phyloP scores from a whole-genome alignment of 1,284 basidiomycete genomes.

The Ceratobasidium sp. region DNA sequence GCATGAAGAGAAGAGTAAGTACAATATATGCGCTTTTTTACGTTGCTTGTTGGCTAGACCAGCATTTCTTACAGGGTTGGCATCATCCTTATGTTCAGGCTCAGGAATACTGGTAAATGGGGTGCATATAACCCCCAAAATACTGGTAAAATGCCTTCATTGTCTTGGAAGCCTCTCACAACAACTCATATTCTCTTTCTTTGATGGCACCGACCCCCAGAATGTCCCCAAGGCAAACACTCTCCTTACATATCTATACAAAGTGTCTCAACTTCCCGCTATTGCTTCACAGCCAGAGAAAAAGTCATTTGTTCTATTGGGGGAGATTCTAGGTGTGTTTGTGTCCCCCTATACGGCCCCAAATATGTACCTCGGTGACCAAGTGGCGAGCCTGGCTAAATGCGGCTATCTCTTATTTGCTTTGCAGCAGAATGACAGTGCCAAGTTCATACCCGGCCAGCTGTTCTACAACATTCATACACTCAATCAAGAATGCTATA shows the following conservation, averaged over 20 bases:
- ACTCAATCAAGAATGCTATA: conserved; percentile 52
- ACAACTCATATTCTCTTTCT: neutral
- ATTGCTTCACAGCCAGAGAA: neutral
- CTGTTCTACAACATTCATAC: conserved; percentile 52
- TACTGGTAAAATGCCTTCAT: neutral
- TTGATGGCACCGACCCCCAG: conserved; percentile 15
- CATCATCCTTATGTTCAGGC: conserved; percentile 6
- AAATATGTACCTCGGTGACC: neutral
- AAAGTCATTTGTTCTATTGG: conserved; percentile 12
- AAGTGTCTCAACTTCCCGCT: conserved; percentile 1
- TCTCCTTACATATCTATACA: neutral
- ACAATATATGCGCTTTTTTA: neutral
- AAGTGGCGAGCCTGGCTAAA: neutral
- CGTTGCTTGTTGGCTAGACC: neutral
- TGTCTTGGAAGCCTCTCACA: neutral
- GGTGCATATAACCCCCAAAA: conserved; percentile 11
- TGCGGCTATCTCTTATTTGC: conserved; percentile 13
- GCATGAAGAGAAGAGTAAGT: conserved; percentile 33
- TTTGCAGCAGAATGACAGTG: conserved; percentile 24
- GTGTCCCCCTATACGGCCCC: neutral
- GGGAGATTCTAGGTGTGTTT: neutral
- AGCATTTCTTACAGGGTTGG: conserved; percentile 1
- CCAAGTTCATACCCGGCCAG: conserved; percentile 51
- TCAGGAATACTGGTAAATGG: conserved; percentile 19
- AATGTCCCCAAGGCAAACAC: conserved; percentile 29